phyloP scores from a whole-genome alignment of 2,329 filamentous ascomycete species.

The Stagonosporopsis rhizophila region DNA sequence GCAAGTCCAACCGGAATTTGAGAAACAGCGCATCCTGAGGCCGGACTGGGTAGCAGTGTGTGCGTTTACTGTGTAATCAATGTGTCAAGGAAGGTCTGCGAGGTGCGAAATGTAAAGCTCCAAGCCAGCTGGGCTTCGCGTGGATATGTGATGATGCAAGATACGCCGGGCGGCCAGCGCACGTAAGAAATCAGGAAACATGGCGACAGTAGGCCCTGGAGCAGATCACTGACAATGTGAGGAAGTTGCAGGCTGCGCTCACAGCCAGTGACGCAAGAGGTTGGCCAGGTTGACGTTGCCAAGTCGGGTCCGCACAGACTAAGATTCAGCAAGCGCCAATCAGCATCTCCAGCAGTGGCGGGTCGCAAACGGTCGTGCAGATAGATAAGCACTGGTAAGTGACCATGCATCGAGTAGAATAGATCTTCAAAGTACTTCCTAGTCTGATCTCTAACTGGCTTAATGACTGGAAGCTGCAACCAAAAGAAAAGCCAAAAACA shows the following conservation, averaged over 20 bases:
- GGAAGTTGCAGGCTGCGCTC: slow-evolving; percentile 33
- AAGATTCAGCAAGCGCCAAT: slow-evolving; percentile 28
- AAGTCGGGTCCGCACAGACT: slow-evolving; percentile 22
- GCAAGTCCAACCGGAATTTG: slow-evolving; percentile 19
- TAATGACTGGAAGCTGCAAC: too few species aligned
- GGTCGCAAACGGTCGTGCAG: background rate
- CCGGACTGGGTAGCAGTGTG: slow-evolving; percentile 16
- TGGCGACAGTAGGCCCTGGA: slow-evolving; percentile 7
- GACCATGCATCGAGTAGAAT: background rate
- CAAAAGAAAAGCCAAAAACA: background rate
- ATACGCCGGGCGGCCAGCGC: slow-evolving; percentile 21
- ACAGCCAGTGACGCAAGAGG: slow-evolving; percentile 33
- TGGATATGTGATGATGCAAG: slow-evolving; percentile 18
- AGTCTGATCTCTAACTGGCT: too few species aligned
- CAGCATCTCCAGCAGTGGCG: background rate
- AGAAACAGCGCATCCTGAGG: slow-evolving; percentile 27
- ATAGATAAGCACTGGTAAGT: background rate
- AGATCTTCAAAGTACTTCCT: too few species aligned
- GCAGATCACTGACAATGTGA: slow-evolving; percentile 30
- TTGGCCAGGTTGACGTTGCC: slow-evolving; percentile 23
- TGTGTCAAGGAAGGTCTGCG: slow-evolving; percentile 19
- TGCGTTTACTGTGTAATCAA: slow-evolving; percentile 20
- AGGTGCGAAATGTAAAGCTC: slow-evolving; percentile 20
- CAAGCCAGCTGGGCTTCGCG: slow-evolving; percentile 25
- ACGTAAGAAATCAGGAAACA: slow-evolving; percentile 32